phyloP scores from a whole-genome alignment of 495 filamentous ascomycete genomes.

The Penicillium flavigenum region DNA sequence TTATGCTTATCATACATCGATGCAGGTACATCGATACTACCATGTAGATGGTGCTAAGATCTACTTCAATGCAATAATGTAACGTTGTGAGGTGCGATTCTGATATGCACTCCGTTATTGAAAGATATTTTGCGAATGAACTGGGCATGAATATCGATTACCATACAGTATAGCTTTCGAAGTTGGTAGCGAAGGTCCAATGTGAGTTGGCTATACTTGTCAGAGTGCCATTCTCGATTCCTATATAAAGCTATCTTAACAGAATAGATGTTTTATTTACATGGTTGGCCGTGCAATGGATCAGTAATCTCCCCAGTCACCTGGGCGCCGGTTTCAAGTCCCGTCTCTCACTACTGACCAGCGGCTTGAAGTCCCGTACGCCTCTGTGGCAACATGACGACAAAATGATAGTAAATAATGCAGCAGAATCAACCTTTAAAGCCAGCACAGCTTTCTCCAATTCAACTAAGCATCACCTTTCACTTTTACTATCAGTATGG shows the following conservation, averaged over 20 bases:
- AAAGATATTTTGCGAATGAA: neutral
- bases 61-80: neutral
- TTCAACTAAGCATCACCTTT: neutral
- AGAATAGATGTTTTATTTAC: neutral
- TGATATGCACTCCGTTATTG: neutral
- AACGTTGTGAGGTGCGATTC: neutral
- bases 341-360: neutral
- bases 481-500: conserved; percentile 15
- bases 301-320: neutral
- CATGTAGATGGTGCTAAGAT: neutral
- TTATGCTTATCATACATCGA: conserved; percentile 3
- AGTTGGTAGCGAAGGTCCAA: neutral
- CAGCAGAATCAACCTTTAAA: neutral
- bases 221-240: neutral
- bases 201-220: neutral
- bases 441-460: neutral
- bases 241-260: neutral
- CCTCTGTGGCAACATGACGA: conserved; percentile 22
- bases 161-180: neutral
- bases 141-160: neutral
- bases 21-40: neutral
- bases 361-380: neutral
- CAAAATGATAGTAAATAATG: conserved; percentile 16
- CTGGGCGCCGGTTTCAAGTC: conserved; percentile 1
- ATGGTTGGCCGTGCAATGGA: neutral